Evolutionary conservation across 2,329 filamentous ascomycete genomes (phyloP).

Genomic region (Trichoderma harzianum): DNA sequence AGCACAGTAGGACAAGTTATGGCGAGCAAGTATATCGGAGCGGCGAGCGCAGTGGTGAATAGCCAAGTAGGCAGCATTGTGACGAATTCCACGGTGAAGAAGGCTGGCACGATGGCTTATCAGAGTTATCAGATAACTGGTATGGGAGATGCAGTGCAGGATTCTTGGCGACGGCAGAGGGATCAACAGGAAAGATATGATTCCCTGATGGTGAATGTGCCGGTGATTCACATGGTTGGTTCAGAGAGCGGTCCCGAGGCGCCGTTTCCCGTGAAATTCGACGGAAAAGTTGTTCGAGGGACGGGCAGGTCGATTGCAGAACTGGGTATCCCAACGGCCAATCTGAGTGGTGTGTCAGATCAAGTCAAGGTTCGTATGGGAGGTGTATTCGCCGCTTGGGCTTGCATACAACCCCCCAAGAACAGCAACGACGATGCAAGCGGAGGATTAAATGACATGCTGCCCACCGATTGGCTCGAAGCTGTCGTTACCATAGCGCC

Average conservation of each 20-base stretch:
- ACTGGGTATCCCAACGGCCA: slow-evolving; percentile 52
- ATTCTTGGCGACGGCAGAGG: slow-evolving; percentile 37
- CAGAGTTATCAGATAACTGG: slow-evolving; percentile 34
- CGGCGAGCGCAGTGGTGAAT: slow-evolving; percentile 39
- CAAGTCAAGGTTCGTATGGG: slow-evolving; percentile 51
- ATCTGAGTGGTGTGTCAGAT: slow-evolving; percentile 49
- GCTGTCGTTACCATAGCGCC: slow-evolving; percentile 56
- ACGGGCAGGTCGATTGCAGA: slow-evolving; percentile 39
- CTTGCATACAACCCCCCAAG: slow-evolving; percentile 37
- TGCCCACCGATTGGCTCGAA: slow-evolving; percentile 52
- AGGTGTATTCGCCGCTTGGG: slow-evolving; percentile 66
- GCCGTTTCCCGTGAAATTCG: slow-evolving; percentile 53
- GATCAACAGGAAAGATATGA: slow-evolving; percentile 32
- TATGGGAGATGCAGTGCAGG: slow-evolving; percentile 26
- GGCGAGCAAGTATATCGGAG: slow-evolving; percentile 42
- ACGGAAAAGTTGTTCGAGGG: slow-evolving; percentile 45
- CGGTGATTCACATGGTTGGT: slow-evolving; percentile 40
- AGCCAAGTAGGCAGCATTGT: slow-evolving; percentile 37
- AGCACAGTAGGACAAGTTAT: slow-evolving; percentile 46
- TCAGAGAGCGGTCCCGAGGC: slow-evolving; percentile 48
- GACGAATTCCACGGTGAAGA: slow-evolving; percentile 32
- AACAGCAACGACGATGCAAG: neutral
- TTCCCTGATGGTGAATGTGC: slow-evolving; percentile 32
- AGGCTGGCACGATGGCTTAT: slow-evolving; percentile 41
- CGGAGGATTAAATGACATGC: slow-evolving; percentile 27